Percentiles rank a stretch among this genome's conserved stretches.
phyloP scores from a whole-genome alignment of 2,329 filamentous ascomycete species.

The Phaeosphaeriaceae sp. region DNA sequence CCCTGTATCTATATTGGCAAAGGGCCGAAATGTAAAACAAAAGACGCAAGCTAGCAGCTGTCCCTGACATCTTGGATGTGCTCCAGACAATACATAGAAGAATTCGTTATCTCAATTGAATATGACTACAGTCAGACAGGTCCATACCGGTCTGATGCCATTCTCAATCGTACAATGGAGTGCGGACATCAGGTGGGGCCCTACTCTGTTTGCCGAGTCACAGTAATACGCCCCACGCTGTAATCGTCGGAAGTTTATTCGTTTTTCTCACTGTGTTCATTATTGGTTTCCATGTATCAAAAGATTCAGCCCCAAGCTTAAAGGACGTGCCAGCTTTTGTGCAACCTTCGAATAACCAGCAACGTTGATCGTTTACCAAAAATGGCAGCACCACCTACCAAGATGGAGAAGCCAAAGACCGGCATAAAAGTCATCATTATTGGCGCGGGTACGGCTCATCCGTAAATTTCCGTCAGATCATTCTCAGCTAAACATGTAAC shows the following conservation, averaged over 20 bases:
- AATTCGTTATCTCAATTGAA: too few species aligned
- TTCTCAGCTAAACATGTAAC: constrained; percentile 4
- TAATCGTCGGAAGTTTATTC: constrained; percentile 1
- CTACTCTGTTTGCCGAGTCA: too few species aligned
- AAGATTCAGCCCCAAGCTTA: not conserved
- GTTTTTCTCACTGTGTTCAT: constrained; percentile 3
- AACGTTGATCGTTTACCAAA: constrained; percentile 20
- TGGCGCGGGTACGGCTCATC: constrained; percentile 46
- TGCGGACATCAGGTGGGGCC: not conserved
- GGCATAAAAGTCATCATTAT: constrained; percentile 62
- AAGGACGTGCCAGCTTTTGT: not conserved
- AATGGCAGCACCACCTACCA: constrained; percentile 26
- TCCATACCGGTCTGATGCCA: not conserved
- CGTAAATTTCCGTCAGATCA: not conserved
- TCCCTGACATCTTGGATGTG: too few species aligned
- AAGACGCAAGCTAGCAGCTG: too few species aligned
- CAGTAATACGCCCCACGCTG: constrained; percentile 18
- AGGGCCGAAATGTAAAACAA: too few species aligned
- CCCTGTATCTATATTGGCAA: too few species aligned
- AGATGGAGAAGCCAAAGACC: constrained; percentile 41
- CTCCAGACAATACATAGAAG: too few species aligned
- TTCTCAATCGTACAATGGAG: not conserved
- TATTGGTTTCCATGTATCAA: not conserved
- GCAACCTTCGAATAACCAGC: constrained; percentile 25
- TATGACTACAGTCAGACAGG: too few species aligned